phyloP scores from a whole-genome alignment of 2,329 filamentous ascomycete species.

The Raffaelea ambrosiae region DNA sequence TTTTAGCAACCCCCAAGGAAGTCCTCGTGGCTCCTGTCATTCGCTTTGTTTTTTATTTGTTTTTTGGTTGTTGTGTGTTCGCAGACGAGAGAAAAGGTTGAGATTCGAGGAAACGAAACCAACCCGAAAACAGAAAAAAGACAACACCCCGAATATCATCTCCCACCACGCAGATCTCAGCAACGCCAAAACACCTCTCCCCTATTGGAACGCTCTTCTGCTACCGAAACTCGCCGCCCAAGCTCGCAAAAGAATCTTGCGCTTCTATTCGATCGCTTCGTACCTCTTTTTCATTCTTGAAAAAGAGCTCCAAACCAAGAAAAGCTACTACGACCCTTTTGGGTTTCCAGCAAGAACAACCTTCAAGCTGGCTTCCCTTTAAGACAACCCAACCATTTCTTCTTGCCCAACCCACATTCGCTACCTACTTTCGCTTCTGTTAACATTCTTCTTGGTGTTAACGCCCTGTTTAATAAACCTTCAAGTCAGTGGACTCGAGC shows the following conservation, averaged over 20 bases:
- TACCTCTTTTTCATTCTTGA: background rate
- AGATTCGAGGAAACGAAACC: slow-evolving; percentile 12
- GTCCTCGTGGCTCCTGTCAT: slow-evolving; percentile 69
- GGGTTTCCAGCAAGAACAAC: too few relatives aligned
- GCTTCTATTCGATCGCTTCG: background rate
- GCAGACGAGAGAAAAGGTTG: slow-evolving; percentile 7
- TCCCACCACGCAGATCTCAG: background rate
- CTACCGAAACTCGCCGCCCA: background rate
- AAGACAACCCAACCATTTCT: background rate
- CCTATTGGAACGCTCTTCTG: background rate
- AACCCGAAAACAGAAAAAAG: background rate
- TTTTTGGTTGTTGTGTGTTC: too few relatives aligned
- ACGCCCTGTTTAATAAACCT: background rate
- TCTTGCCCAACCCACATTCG: background rate
- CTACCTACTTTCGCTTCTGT: background rate
- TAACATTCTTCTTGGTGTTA: background rate
- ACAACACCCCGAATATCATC: background rate
- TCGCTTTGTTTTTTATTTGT: slow-evolving; percentile 54
- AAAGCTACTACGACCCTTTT: background rate
- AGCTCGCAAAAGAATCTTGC: background rate
- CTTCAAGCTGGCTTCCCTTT: background rate
- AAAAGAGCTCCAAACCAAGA: background rate
- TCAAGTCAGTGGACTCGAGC: background rate
- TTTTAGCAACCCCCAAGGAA: slow-evolving; percentile 47
- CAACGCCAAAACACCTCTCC: background rate